phyloP scores from a whole-genome alignment of 805 yeast genomes.

The Starmerella stigmatis region DNA sequence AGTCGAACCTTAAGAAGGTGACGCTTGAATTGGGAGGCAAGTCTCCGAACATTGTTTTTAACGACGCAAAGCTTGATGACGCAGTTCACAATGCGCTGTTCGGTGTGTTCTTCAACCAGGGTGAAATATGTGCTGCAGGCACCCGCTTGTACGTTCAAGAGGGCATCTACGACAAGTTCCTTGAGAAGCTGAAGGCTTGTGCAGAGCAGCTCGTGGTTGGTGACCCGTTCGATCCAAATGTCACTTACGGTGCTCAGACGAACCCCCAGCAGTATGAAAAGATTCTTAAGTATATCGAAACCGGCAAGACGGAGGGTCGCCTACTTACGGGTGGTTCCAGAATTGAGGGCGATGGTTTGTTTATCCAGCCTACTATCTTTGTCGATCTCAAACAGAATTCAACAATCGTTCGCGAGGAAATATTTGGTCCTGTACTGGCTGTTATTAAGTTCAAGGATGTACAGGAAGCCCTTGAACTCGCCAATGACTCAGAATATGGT shows the following conservation, averaged over 20 bases:
- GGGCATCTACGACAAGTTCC: conserved; percentile 62
- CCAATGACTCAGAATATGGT: conserved; percentile 68
- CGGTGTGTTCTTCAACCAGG: conserved; percentile 86
- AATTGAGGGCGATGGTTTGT: conserved; percentile 46
- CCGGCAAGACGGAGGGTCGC: conserved; percentile 70
- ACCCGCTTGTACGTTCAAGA: conserved; percentile 85
- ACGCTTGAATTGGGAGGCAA: conserved; percentile 94
- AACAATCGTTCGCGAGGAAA: conserved; percentile 66
- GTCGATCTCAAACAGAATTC: conserved; percentile 55
- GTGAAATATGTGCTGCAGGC: conserved; percentile 93
- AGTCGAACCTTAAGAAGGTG: conserved; percentile 61
- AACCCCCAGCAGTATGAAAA: conserved; percentile 64
- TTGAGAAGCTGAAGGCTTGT: conserved; percentile 45
- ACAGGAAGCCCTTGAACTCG: conserved; percentile 56
- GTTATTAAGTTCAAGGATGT: conserved; percentile 54
- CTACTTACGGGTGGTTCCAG: conserved; percentile 67
- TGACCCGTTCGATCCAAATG: conserved; percentile 62
- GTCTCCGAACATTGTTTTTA: conserved; percentile 79
- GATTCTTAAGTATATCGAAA: conserved; percentile 61
- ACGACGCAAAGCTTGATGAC: conserved; percentile 69
- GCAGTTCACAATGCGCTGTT: conserved; percentile 63
- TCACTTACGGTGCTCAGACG: conserved; percentile 85
- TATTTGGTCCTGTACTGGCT: conserved; percentile 78
- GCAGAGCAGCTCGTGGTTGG: conserved; percentile 53
- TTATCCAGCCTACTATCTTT: conserved; percentile 65